Evolutionary conservation across 441 rosid species (phyloP), one percentile per base, ranked within the genome.

Genomic region (Eutrema salsugineum): DNA sequence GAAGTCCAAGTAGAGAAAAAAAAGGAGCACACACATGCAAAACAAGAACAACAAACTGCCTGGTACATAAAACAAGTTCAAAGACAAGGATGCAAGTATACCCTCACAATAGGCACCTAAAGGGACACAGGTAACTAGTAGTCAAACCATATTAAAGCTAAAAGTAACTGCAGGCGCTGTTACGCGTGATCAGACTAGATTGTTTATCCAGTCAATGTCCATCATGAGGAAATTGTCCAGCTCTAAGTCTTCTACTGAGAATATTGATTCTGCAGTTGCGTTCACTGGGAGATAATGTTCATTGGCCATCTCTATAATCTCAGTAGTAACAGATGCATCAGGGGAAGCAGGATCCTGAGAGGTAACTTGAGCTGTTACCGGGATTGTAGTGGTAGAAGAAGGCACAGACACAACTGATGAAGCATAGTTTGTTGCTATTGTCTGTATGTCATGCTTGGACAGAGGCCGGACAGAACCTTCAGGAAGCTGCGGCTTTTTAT

Each of bases 221-320:
- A 79, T 72, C 85, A 70, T 61, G 66, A 72, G 77, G 71, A 82
- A 76, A 70, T 33, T 76, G 65, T 81, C 84, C 46, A 81, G 71
- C 19, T 76, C 48, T 19, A 81, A 49, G 62, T 72, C 79, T 66
- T 78, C 82, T 53, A 76, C 58, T 8, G 71, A 66, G 50, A 65
- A 57, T 50, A 30, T 19, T 16, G 78, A 54, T 59, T 70, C 78
- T 55, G 8, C 40, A 19, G 48, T 55, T 42, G 60, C 8, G 9
- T 48, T 22, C 11, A 57, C 47, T 71, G 78, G 80, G 69, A 69
- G 36, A 79, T 72, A 69, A 22, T 39, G 68, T 20, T 65, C 78
- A n/a, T 30, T 33, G 40, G 27, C 70, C 51, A 61, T 36, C 64
- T 69, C 74, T 43, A 63, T 28, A 17, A 61, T 65, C 68, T 74